A percentile compares a stretch with the other conserved stretches of the same genome.
These are phyloP conservation scores for Venturia pyrina DNA, from an alignment of 2,329 filamentous ascomycete species.

Conservation along the genomic window DNA sequence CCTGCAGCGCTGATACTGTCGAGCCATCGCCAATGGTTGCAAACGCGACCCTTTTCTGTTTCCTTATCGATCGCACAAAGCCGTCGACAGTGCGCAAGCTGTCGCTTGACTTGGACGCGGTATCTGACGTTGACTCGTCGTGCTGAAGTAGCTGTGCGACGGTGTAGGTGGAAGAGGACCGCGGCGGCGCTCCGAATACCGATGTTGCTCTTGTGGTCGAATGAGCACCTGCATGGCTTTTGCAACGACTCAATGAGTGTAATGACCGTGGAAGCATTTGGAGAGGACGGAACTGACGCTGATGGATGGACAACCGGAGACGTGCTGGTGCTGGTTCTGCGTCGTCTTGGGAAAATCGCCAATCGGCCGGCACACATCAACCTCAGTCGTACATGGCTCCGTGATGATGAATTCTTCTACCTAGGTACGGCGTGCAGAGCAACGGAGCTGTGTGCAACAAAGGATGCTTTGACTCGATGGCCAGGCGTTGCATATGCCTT, in stretches of 20 bases:
- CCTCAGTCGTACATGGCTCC: not conserved
- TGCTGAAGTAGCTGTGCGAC: conserved; percentile 4
- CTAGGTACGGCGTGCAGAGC: not conserved
- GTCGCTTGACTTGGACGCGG: not conserved
- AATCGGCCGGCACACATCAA: not conserved
- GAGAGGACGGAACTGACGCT: not conserved
- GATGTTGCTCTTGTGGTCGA: not conserved
- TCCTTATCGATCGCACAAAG: conserved; percentile 73
- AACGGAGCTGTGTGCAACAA: not conserved
- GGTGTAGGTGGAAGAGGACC: not conserved
- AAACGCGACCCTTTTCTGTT: conserved; percentile 77
- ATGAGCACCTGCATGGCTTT: not conserved
- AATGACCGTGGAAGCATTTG: not conserved
- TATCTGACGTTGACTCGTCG: not conserved
- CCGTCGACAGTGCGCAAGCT: conserved; percentile 48
- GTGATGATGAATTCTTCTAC: not conserved
- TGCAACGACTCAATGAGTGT: not conserved
- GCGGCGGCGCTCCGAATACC: not conserved
- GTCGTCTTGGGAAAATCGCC: not conserved
- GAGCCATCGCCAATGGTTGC: conserved; percentile 82
- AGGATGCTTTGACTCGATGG: not conserved
- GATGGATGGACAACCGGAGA: not conserved
- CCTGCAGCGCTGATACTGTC: conserved; percentile 68
- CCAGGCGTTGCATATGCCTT: not conserved
- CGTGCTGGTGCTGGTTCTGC: not conserved